Conservation (phyloP, 768 basidiomycete species). For the Mycena kentingensis region DNA sequence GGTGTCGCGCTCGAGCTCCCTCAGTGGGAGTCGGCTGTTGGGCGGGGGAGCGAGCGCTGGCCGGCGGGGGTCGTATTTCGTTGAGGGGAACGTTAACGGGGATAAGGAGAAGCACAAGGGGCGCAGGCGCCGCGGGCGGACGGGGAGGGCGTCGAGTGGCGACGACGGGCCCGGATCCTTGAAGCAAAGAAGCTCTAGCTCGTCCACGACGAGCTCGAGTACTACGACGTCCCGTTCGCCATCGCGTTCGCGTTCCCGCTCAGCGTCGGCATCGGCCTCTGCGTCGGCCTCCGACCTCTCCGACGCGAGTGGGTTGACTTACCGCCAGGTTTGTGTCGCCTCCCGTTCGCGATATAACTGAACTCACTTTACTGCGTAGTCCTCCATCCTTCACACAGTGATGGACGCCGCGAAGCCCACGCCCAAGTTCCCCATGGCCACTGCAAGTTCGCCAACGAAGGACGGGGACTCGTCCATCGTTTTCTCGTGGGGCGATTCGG, state of each 20-base stretch:
- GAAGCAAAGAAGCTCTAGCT: background rate
- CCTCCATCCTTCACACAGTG: background rate
- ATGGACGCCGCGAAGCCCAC: background rate
- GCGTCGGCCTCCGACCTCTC: background rate
- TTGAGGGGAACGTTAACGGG: background rate
- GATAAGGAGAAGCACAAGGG: background rate
- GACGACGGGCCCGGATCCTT: background rate
- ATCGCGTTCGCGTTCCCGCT: too few species aligned
- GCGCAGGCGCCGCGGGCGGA: background rate
- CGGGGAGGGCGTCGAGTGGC: background rate
- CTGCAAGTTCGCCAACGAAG: background rate
- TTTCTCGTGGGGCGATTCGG: background rate
- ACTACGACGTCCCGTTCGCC: too few species aligned
- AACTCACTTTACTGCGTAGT: background rate
- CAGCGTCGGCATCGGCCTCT: background rate
- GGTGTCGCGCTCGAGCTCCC: background rate
- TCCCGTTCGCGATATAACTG: background rate
- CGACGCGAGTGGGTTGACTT: background rate
- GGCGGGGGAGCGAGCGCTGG: background rate
- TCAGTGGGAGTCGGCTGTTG: background rate
- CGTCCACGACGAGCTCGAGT: background rate
- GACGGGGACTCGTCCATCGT: background rate
- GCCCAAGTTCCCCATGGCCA: background rate
- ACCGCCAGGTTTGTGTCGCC: background rate
- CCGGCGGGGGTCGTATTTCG: background rate